Conservation (phyloP, 768 basidiomycete species). For the Dioszegia aurantiaca region DNA sequence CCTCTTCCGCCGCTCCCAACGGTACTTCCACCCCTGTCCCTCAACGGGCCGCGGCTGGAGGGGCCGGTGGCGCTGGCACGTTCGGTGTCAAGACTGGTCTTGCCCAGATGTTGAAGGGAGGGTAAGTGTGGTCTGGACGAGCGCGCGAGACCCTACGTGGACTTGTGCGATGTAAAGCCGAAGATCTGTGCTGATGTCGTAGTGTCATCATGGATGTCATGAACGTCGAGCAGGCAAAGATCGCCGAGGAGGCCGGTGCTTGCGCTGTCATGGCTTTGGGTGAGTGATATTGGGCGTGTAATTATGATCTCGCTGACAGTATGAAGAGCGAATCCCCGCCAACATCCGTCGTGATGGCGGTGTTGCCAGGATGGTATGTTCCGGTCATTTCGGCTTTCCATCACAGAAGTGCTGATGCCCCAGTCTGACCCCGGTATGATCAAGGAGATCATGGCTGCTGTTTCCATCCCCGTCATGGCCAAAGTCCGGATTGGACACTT, state of each 20-base stretch:
- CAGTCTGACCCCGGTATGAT: constrained; percentile 92
- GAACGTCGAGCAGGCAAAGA: constrained; percentile 64
- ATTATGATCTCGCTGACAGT: constrained; percentile 7
- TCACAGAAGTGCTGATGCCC: constrained; percentile 35
- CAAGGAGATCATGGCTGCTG: constrained; percentile 89
- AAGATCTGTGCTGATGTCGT: not conserved
- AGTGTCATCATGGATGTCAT: constrained; percentile 74
- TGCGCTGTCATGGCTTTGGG: constrained; percentile 81
- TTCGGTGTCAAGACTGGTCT: constrained; percentile 78
- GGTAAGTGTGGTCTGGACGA: constrained; percentile 10
- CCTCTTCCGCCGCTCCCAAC: constrained; percentile 37
- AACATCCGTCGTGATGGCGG: constrained; percentile 90
- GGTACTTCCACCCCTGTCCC: constrained; percentile 40
- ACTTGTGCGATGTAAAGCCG: too few species aligned
- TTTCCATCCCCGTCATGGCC: constrained; percentile 90
- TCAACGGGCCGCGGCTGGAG: constrained; percentile 21
- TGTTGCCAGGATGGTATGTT: constrained; percentile 87
- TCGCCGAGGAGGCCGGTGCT: constrained; percentile 95
- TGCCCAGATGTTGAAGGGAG: constrained; percentile 87
- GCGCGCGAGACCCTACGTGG: too few species aligned
- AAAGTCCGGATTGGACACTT: constrained; percentile 94
- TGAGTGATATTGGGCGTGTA: constrained; percentile 20
- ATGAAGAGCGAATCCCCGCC: constrained; percentile 78
- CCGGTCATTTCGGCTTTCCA: not conserved
- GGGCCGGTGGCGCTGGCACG: constrained; percentile 36